Conservation (phyloP, 352 stramenopile genomes). For the Globisporangium cylindrosporum region DNA sequence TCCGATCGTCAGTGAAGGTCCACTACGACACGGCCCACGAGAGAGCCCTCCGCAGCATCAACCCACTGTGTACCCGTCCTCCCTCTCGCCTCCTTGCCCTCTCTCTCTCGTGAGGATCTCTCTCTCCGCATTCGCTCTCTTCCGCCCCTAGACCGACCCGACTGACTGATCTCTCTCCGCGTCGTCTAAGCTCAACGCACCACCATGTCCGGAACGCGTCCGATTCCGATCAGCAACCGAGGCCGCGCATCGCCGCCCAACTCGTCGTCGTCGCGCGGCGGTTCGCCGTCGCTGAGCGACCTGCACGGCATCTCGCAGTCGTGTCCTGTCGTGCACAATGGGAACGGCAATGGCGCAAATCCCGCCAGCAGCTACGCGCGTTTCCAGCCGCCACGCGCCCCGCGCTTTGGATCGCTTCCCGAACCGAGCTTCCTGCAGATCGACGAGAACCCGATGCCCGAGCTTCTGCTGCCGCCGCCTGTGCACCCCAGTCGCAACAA, state of each 20-base stretch:
- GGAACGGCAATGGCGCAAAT: conserved; percentile 22
- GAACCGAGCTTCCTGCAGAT: conserved; percentile 56
- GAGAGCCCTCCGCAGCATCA: no score
- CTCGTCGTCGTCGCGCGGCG: conserved; percentile 16
- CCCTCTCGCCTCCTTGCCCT: background rate
- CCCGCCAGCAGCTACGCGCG: conserved; percentile 18
- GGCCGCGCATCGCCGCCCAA: conserved; percentile 14
- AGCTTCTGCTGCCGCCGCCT: conserved; percentile 51
- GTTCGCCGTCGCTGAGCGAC: conserved; percentile 20
- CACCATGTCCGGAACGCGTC: conserved; percentile 13
- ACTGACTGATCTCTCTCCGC: background rate
- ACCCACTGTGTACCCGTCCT: background rate
- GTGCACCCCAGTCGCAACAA: conserved; percentile 26
- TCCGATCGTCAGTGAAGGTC: conserved; percentile 2
- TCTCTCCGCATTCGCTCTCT: background rate
- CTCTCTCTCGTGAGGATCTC: conserved; percentile 1
- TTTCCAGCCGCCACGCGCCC: conserved; percentile 47
- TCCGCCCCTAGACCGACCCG: background rate
- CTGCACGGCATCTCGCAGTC: conserved; percentile 51
- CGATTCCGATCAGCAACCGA: conserved; percentile 20
- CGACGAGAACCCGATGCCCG: conserved; percentile 45
- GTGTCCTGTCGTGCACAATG: conserved; percentile 51
- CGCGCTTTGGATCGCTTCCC: conserved; percentile 58
- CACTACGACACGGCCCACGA: background rate
- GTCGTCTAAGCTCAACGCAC: background rate